Conservation (phyloP, 176 grass and related monocot species). For the Hordeum marinum region DNA sequence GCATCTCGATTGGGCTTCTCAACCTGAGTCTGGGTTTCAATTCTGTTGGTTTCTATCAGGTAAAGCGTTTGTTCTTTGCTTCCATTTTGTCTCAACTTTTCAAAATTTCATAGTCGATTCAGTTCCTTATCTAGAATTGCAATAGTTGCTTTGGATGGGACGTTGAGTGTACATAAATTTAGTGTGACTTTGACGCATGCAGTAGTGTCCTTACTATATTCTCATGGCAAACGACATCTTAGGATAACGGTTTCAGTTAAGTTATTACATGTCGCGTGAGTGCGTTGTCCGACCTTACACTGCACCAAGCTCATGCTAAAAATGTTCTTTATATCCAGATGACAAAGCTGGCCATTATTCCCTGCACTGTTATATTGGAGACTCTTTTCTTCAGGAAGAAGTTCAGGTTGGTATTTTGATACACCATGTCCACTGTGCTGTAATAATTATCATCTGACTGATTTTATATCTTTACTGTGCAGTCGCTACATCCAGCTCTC, state of each 20-base stretch:
- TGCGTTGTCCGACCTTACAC: neutral
- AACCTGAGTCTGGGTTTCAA: conserved; percentile 98
- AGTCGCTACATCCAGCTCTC: conserved; percentile 85
- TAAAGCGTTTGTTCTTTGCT: conserved; percentile 5
- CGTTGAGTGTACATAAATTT: neutral
- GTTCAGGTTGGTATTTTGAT: conserved; percentile 64
- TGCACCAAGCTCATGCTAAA: conserved; percentile 33
- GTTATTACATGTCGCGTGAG: conserved; percentile 6
- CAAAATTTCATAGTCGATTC: neutral
- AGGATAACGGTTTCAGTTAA: conserved; percentile 28
- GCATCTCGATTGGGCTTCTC: conserved; percentile 96
- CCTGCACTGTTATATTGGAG: conserved; percentile 94
- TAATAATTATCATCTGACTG: neutral
- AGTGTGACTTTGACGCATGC: neutral
- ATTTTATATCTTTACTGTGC: conserved; percentile 38
- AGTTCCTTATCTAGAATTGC: neutral
- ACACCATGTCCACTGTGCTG: neutral
- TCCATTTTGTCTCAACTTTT: neutral
- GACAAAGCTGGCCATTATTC: conserved; percentile 99
- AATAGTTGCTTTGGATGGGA: neutral
- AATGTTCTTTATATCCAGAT: conserved; percentile 64
- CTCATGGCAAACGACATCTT: neutral
- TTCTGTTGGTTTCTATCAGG: conserved; percentile 99
- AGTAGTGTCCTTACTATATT: conserved; percentile 2
- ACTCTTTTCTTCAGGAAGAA: conserved; percentile 96